Conservation (phyloP, 441 rosid species). For the Corymbia calophylla region DNA sequence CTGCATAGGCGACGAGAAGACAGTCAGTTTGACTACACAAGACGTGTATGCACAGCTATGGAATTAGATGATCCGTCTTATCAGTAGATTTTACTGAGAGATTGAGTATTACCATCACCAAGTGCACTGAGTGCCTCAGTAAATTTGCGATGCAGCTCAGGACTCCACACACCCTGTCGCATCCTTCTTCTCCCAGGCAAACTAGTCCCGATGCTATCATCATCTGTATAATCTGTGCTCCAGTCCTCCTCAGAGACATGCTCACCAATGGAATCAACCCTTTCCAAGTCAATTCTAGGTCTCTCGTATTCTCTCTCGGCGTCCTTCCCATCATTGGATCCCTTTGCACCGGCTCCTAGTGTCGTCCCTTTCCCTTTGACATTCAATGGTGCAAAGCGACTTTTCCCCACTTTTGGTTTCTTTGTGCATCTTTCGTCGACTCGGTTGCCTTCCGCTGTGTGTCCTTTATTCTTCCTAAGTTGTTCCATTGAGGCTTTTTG, state of each 20-base stretch:
- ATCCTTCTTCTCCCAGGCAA: not conserved
- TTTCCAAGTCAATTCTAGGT: not conserved
- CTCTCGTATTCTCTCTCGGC: not conserved
- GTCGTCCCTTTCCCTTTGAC: not conserved
- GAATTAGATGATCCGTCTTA: slow-evolving; percentile 11
- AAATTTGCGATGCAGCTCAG: slow-evolving; percentile 40
- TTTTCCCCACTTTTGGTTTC: not conserved
- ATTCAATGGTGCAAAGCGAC: not conserved
- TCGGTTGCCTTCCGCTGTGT: not conserved
- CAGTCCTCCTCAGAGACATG: not conserved
- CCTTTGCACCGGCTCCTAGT: not conserved
- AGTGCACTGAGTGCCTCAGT: slow-evolving; percentile 24
- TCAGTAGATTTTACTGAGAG: not conserved
- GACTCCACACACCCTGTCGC: slow-evolving; percentile 22
- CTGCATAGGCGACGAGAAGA: slow-evolving; percentile 8
- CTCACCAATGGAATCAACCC: not conserved
- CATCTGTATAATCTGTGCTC: not conserved
- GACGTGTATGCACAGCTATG: not conserved
- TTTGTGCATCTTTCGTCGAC: not conserved
- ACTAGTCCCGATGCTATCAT: not conserved
- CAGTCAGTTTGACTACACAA: not conserved
- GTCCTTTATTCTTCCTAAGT: not conserved
- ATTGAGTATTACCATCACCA: slow-evolving; percentile 15
- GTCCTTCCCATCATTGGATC: not conserved
- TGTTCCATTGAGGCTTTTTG: not conserved